These are phyloP conservation scores for Pulveroboletus sp. DNA, from an alignment of 768 basidiomycete species.

Conservation along the genomic window DNA sequence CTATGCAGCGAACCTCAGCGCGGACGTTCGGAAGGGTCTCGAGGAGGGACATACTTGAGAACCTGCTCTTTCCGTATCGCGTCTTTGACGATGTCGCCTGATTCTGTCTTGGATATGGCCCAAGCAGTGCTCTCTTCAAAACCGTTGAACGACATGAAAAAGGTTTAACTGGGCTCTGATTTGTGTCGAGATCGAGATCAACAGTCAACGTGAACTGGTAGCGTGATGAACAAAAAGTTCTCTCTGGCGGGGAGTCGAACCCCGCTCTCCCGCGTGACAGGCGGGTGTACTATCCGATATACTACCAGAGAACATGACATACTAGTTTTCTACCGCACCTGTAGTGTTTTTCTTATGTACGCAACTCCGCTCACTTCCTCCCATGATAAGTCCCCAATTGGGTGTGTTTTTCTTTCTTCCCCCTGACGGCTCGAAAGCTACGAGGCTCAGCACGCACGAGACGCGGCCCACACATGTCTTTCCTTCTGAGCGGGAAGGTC, in stretches of 20 bases:
- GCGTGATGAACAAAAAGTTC: too few relatives aligned
- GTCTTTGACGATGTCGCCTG: conserved; percentile 67
- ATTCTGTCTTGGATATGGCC: conserved; percentile 42
- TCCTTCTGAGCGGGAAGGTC: conserved; percentile 34
- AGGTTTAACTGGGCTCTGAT: background rate
- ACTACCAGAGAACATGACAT: conserved; percentile 37
- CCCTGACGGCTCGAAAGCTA: conserved; percentile 28
- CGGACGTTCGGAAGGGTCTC: background rate
- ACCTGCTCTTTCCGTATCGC: conserved; percentile 73
- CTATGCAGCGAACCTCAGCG: conserved; percentile 36
- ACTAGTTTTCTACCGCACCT: background rate
- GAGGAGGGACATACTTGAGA: conserved; percentile 54
- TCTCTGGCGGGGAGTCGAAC: conserved; percentile 48
- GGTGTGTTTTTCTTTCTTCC: background rate
- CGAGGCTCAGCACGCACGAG: conserved; percentile 29
- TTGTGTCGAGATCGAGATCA: background rate
- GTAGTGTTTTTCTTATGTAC: background rate
- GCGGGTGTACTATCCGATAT: conserved; percentile 53
- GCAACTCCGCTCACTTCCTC: too few relatives aligned
- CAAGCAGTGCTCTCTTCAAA: conserved; percentile 44
- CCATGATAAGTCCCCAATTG: too few relatives aligned
- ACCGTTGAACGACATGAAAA: conserved; percentile 44
- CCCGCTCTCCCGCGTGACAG: conserved; percentile 46
- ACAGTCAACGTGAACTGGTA: background rate
- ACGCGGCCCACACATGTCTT: conserved; percentile 13